Base-by-base conservation (phyloP, 2,329 filamentous ascomycete species). In the Pleurostoma richardsiae region DNA sequence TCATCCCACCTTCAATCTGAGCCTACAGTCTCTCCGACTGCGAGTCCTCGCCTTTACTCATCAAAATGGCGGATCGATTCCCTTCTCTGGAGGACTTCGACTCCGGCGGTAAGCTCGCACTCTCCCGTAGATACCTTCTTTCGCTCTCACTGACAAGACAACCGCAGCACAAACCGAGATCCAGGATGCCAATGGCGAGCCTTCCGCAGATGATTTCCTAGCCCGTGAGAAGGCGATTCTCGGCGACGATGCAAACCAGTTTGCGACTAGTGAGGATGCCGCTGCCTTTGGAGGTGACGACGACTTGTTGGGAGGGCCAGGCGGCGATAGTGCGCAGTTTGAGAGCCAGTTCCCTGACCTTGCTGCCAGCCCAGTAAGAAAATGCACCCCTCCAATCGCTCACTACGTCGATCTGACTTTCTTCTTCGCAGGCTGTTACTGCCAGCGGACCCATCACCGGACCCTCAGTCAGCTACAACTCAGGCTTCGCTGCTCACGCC, bases 261-360 rank as follows among this genome's bases (percentile, higher is more conserved):
- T 99, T 67, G 78, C 86, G 53, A 87, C 88, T 30, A 78, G 82
- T 51, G 83, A 85, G 61, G 89, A 95, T 63, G 73, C 78, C 49
- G 77, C 78, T 47, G 81, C 81, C 39, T 77, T 82, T 54, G 83
- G 86, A 57, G 73, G 81, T 54, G 77, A 72, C 45, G 82, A 85
- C 53, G 86, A 88, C 55, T 73, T 95, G 49, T 77, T 91, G 44
- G 82, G 82, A 42, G 83, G 80, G 42, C 84, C 75, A 53, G 77
- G 70, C 46, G 65, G 63, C 45, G 68, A 71, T 51, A 65, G 70
- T 52, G 65, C 72, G 58, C 65, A 74, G 50, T 97, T 97, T 58
- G 88, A 96, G 70, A 89, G 82, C 65, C 90, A 90, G 52, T 99
- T 96, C 68, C 94, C 94, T 30, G 88, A 90, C 47, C 83, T 99